Base-by-base conservation (phyloP, 2,329 filamentous ascomycete species). In the Fusarium tuaranense region DNA sequence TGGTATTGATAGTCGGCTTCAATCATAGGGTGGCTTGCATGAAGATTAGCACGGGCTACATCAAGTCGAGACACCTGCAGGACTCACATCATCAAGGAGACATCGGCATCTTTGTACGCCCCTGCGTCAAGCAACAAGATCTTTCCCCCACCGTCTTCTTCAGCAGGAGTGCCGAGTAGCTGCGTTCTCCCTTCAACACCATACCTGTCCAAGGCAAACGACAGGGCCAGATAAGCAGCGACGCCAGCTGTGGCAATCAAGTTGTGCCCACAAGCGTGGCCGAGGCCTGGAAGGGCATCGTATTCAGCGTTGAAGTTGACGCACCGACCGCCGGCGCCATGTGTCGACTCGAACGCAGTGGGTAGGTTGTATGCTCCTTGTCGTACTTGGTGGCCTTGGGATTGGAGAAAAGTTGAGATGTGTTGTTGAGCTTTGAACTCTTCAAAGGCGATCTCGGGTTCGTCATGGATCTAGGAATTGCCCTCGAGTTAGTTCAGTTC, bases 31-130 rank as follows among this genome's bases (percentile, higher is more conserved):
- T 51, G 46, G 5, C 46, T 51, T 1, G 2, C 2, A 6, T 12
- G 9, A 27, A 1, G 46, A 12, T 51, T 3, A 51, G 46, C 2
- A 12, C 1, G 2, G 0, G 14, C 2, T 12, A 2, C 2, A 10
- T 0, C 4, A 27, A 18, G 22, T 12, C 4, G 14, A 27, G 12
- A 18, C 0, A 2, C 0, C 0, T 9, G 7, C 7, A 25, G 7
- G 4, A 27, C 46, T 51, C 4, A 51, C 46, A 51, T 51, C 46
- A 51, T 51, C 9, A 51, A n/a, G 2, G 46, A 51, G 6, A 51
- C 25, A 0, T 51, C 46, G 9, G 25, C 25, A 4, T 30, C 25
- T 13, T 51, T 30, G 25, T 51, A 51, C 12, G 46, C 46, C 2
- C 46, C 46, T 30, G 46, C 25, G 7, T 30, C 25, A 18, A 51